Evolutionary conservation across 768 basidiomycete species (phyloP), one percentile per base, ranked within the genome.

Genomic region (Mycena haematopus): DNA sequence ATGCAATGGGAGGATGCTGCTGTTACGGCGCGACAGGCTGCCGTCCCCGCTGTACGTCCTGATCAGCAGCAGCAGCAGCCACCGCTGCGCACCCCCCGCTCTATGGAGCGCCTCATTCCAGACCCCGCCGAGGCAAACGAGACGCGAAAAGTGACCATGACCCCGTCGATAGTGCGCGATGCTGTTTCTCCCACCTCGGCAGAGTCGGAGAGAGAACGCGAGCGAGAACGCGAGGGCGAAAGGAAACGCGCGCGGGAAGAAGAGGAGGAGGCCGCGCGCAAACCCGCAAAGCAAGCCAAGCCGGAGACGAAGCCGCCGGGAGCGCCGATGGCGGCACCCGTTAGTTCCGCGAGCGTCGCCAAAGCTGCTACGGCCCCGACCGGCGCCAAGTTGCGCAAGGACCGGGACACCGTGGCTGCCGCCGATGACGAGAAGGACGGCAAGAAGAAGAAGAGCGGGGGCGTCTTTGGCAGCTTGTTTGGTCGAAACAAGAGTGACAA

Each of bases 1-100:
- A 92, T 96, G 86, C 83, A 84, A 62, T 96, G 95, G 95, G 93
- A 95, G 51, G 91, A 93, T 56, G 75, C 80, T 38, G 83, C 80
- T 13, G 87, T 84, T 2, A 85, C 84, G 56, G 79, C 82, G 46
- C 80, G 82, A 65, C 82, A 81, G 56, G 73, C 71, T 47, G 53
- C 5, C 29, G 61, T 74, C 74, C 49, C 75, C 78, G 49, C 71
- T 70, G 6, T 58, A 11, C 64, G 33, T 66, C 67, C 22, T 49
- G 68, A 36, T n/a, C 59, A n/a, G 68, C 75, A 76, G 44, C 73
- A 74, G 51, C 73, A 73, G 56, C 66, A 70, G 62, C 70, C 69
- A 24, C 75, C 73, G 6, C 69, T 86, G 22, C 84, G 78, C 44
- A 68, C 75, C 1, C 78, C 84, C 29, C 69, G 71, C 21, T 85